Percentiles rank a stretch among this genome's conserved stretches.
Evolutionary conservation across 1,284 basidiomycete genomes (phyloP).

Genomic region (Ceratobasidium sp.): DNA sequence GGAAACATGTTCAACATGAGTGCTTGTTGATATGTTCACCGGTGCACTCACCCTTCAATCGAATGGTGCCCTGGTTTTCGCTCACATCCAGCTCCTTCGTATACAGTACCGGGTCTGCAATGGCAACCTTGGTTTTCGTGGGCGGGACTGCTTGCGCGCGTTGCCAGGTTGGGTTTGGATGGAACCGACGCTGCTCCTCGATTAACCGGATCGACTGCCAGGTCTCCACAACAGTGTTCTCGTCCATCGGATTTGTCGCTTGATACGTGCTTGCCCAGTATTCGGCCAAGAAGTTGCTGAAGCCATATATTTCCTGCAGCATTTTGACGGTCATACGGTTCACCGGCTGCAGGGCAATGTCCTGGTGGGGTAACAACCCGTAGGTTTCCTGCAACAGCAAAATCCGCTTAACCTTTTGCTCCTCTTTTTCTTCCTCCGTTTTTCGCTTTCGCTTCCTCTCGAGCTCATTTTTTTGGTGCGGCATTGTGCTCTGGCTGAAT

Average conservation of each 20-base stretch:
- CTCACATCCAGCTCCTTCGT: not conserved
- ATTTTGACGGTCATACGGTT: not conserved
- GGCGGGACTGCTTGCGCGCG: not conserved
- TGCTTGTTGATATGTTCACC: not conserved
- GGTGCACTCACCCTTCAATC: slow-evolving; percentile 3
- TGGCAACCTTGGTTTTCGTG: not conserved
- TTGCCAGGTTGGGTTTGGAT: not conserved
- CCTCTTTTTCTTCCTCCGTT: not conserved
- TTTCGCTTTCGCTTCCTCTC: slow-evolving; percentile 4
- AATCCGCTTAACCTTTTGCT: not conserved
- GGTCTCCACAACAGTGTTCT: not conserved
- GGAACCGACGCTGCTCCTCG: not conserved
- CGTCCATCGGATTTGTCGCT: not conserved
- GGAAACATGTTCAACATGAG: too few relatives aligned
- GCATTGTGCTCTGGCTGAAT: too few relatives aligned
- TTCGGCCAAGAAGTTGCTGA: not conserved
- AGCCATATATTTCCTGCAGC: not conserved
- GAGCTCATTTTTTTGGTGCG: too few relatives aligned
- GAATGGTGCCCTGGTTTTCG: not conserved
- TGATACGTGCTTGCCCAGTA: slow-evolving; percentile 4
- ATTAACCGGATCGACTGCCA: slow-evolving; percentile 2
- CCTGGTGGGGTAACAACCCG: not conserved
- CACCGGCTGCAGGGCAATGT: not conserved
- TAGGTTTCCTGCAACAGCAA: not conserved
- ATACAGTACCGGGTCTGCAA: slow-evolving; percentile 2